Base-by-base conservation (phyloP, 1,139 yeast species). In the Taiozyma sp. region DNA sequence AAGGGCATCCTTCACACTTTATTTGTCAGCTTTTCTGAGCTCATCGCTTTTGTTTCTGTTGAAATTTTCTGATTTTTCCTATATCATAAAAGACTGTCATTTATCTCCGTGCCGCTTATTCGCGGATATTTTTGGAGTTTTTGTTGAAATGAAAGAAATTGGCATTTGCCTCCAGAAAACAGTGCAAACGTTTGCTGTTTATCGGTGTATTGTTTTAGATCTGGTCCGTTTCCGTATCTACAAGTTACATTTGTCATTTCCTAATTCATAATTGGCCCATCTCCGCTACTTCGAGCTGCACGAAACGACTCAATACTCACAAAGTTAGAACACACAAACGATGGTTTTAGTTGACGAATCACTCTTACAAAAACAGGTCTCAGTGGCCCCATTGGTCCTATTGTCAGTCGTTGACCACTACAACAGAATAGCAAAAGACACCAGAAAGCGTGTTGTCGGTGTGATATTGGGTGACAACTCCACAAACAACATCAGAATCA, bases 341-440 rank as follows among this genome's bases (percentile, higher is more conserved):
- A 50, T 53, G 53, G 47, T 53, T 10, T 47, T 53, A 22, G 48
- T 53, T 26, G 59, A 55, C 44, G 58, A 58, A 29, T 39, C 56
- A 10, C 46, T 71, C 55, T 69, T 73, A 50, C 72, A 72, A 56
- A 82, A 81, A 58, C 77, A 86, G 5, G 97, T 91, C 43, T 80
- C 96, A 0, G 97, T 95, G 46, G 97, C 99, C 4, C 99, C 99
- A 29, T 74, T 95, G 65, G 99, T 95, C 45, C 79, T 95, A 42
- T 77, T 95, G 44, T 90, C 98, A 0, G 97, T 89, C 30, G 96
- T 91, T 45, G 99, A 95, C 69, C 99, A 93, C 66, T 93, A 87
- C 70, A 89, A 91, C 65, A 78, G 99, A 64, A 87, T 77, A 2
- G 87, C 91, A 45, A 80, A 82, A 59, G 78, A 80, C 49, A 73